Evolutionary conservation across 768 basidiomycete species (phyloP), one percentile per base, ranked within the genome.

Genomic region (Russula earlei): DNA sequence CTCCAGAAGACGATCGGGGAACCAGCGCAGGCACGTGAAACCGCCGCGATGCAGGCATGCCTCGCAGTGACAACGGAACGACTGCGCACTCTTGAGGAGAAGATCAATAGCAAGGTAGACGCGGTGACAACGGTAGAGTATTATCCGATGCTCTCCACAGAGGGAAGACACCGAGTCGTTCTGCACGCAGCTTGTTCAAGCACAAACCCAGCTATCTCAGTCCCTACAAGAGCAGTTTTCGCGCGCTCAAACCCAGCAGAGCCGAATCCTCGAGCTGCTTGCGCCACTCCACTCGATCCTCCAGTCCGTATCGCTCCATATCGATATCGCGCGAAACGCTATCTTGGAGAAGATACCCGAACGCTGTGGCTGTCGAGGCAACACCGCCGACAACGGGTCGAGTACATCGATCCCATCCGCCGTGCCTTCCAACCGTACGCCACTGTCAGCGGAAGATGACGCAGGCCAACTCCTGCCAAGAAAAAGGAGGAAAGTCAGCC

Each of bases 241-340:
- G 15, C 44, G 47, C 29, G 14, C 33, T 5, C 61, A 84, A 49
- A 77, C 81, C 20, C 84, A 85, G 59, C 83, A 85, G 64, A 72
- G 69, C 19, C 73, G 75, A 12, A 74, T 85, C 0, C 66, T 86
- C 2, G 65, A 78, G 22, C 70, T 79, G 11, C 67, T 88, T 1
- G 58, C 78, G 0, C 83, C 86, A 7, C 67, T 88, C 15, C 67
- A 84, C 2, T 83, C 85, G 25, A 68, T 84, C 4, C 56, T 86
- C 1, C 82, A 85, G 56, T 70, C 79, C 9, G 60, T 87, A 19
- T 79, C 83, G 1, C 66, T 77, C 1, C 81, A 84, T 61, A 73
- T 86, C 50, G 76, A 82, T 12, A 34, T 59, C 17, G 64, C 65
- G 6, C 61, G 64, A 9, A 60, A 54, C 27, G 60, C 64, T 15